Evolutionary conservation across 2,329 filamentous ascomycete species (phyloP).

Genomic region (Fusarium secorum): DNA sequence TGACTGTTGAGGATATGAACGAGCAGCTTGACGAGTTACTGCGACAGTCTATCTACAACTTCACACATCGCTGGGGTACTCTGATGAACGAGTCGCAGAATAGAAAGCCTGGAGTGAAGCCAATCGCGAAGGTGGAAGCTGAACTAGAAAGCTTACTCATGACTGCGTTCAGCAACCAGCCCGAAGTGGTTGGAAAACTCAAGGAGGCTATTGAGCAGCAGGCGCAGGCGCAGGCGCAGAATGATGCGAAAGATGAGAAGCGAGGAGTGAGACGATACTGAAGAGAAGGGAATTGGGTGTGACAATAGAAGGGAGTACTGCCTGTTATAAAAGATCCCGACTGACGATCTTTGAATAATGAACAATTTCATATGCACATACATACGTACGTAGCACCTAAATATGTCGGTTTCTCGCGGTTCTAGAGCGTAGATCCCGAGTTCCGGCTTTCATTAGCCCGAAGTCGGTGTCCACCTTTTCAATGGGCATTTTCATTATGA

Average conservation of each 20-base stretch:
- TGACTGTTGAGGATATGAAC: constrained; percentile 65
- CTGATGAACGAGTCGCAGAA: constrained; percentile 59
- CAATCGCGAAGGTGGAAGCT: constrained; percentile 60
- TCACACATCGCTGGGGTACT: constrained; percentile 67
- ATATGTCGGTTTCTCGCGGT: constrained; percentile 22
- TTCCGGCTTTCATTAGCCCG: constrained; percentile 9
- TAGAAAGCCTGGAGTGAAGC: constrained; percentile 58
- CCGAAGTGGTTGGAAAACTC: constrained; percentile 65
- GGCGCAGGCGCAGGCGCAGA: constrained; percentile 61
- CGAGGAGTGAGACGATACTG: constrained; percentile 45
- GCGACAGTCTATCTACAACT: constrained; percentile 68
- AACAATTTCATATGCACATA: neutral
- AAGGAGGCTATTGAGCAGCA: constrained; percentile 68
- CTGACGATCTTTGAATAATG: neutral
- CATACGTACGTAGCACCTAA: neutral
- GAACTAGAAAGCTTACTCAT: constrained; percentile 66
- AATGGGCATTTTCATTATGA: neutral
- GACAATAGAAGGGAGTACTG: constrained; percentile 8
- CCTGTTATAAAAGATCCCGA: constrained; percentile 8
- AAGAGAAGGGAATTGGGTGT: constrained; percentile 7
- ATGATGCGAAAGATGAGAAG: constrained; percentile 51
- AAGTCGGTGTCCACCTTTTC: neutral
- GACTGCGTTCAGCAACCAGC: constrained; percentile 65
- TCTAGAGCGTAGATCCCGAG: constrained; percentile 18
- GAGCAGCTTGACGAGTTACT: constrained; percentile 71